phyloP scores from a whole-genome alignment of 108 stramenopile genomes.

The Pseudonitzschia multiseries region DNA sequence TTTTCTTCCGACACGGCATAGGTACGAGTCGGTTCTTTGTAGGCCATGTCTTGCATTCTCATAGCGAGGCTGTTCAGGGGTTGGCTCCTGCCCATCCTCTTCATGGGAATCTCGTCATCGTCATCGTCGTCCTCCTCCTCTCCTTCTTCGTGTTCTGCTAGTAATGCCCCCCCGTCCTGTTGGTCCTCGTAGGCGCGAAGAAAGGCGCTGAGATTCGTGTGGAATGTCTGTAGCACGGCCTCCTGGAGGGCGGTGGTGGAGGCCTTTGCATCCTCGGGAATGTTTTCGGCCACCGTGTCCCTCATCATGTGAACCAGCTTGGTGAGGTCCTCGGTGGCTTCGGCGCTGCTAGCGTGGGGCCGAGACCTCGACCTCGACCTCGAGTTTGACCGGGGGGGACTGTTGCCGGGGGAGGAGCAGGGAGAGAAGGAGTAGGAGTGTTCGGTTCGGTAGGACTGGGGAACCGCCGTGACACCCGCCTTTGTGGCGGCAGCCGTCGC shows the following conservation, averaged over 20 bases:
- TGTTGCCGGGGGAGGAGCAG: too few species aligned
- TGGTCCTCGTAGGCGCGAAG: background rate
- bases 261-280: background rate
- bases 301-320: background rate
- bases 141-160: too few species aligned
- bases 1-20: slow-evolving; percentile 9
- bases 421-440: too few species aligned
- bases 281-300: background rate
- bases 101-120: background rate
- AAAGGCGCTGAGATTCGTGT: background rate
- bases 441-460: too few species aligned
- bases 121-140: too few species aligned
- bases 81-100: background rate
- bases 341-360: background rate
- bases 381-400: too few species aligned
- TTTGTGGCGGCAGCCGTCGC: background rate
- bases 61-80: background rate
- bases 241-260: background rate
- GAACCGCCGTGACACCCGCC: background rate
- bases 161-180: too few species aligned
- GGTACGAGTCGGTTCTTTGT: slow-evolving; percentile 3
- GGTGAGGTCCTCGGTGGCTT: background rate
- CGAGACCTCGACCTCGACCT: too few species aligned
- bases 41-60: slow-evolving; percentile 8
- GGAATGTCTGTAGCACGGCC: background rate